These are phyloP conservation scores for Cercospora sp. DNA, from an alignment of 2,329 filamentous ascomycete species.

Conservation along the genomic window DNA sequence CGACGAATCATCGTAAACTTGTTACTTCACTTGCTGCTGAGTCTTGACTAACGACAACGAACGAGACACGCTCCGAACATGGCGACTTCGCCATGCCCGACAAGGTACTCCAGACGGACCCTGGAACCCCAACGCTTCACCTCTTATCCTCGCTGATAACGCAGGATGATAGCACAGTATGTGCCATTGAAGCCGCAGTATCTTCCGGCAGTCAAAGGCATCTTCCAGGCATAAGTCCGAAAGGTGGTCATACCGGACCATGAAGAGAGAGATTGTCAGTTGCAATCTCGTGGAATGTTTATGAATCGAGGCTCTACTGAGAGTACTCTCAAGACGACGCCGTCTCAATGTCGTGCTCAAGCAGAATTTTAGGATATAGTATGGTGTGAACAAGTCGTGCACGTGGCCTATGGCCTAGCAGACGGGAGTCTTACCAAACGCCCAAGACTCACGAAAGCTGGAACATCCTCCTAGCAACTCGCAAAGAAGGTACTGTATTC, in stretches of 20 bases:
- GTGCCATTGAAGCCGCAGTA: neutral
- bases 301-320: neutral
- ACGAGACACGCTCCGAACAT: neutral
- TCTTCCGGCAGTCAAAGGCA: neutral
- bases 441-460: neutral
- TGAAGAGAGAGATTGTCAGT: neutral
- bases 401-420: neutral
- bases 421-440: neutral
- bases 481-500: neutral
- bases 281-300: neutral
- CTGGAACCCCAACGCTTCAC: neutral
- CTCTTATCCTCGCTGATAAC: slow-evolving; percentile 10
- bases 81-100: neutral
- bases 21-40: slow-evolving; percentile 10
- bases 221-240: neutral
- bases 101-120: neutral
- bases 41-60: slow-evolving; percentile 5
- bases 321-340: neutral
- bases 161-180: slow-evolving; percentile 1
- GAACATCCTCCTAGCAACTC: neutral
- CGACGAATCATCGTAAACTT: slow-evolving; percentile 10
- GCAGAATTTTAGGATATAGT: neutral
- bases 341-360: neutral
- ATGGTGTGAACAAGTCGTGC: neutral
- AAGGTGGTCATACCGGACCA: neutral